Percentiles rank a stretch among this genome's conserved stretches.
Evolutionary conservation across 768 basidiomycete genomes (phyloP).

Genomic region (Mrakia hoshinonis): DNA sequence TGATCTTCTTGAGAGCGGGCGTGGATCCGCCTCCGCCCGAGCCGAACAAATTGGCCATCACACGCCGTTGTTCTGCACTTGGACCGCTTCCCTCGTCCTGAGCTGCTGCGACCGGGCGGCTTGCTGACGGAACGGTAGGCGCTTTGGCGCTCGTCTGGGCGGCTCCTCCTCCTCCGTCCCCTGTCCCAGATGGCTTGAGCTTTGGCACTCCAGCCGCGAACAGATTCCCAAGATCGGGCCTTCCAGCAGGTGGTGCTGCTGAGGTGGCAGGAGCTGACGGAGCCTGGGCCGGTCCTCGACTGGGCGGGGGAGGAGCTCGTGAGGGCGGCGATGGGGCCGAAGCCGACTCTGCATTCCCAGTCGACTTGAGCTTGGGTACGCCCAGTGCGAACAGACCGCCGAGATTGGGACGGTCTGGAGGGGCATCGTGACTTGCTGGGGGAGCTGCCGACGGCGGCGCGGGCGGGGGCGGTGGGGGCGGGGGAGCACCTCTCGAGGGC

Average conservation of each 20-base stretch:
- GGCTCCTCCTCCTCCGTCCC: not conserved
- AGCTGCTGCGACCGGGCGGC: too few species aligned
- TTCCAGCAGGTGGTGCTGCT: conserved; percentile 3
- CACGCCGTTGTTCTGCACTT: too few species aligned
- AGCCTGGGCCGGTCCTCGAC: not conserved
- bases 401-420: not conserved
- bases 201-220: conserved; percentile 21
- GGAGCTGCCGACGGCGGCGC: not conserved
- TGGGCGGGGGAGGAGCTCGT: not conserved
- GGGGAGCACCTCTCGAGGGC: not conserved
- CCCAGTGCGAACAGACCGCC: conserved; percentile 25
- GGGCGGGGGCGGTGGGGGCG: not conserved
- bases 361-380: conserved; percentile 19
- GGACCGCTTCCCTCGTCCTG: too few species aligned
- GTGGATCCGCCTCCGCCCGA: too few species aligned
- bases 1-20: conserved; percentile 69
- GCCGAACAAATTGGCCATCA: too few species aligned
- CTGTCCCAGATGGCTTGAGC: conserved; percentile 9
- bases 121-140: too few species aligned
- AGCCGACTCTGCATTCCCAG: not conserved
- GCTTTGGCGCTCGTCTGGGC: too few species aligned
- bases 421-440: not conserved
- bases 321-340: not conserved
- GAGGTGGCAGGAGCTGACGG: not conserved
- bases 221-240: conserved; percentile 11